Evolutionary conservation across 2,329 filamentous ascomycete species (phyloP).

Genomic region (Hypoxylon sp.): DNA sequence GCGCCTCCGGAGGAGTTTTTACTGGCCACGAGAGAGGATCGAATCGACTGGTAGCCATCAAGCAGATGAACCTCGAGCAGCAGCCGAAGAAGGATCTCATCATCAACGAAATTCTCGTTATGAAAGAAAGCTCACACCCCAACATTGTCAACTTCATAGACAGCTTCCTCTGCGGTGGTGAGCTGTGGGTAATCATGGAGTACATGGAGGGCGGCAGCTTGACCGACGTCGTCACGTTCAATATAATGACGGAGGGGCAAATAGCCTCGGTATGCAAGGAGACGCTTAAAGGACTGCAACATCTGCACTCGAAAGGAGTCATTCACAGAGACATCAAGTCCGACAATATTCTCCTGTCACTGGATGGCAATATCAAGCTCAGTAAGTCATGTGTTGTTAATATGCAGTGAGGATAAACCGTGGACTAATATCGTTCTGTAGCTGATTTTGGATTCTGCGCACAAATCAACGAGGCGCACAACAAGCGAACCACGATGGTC

Average conservation of each 20-base stretch:
- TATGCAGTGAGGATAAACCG: background rate
- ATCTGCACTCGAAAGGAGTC: slow-evolving; percentile 95
- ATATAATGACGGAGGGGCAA: slow-evolving; percentile 98
- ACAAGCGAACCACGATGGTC: slow-evolving; percentile 98
- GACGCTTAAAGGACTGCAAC: slow-evolving; percentile 89
- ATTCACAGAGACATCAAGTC: slow-evolving; percentile 99
- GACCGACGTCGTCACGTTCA: slow-evolving; percentile 98
- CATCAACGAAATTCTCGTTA: slow-evolving; percentile 98
- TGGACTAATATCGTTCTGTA: slow-evolving; percentile 48
- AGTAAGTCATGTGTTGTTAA: slow-evolving; percentile 65
- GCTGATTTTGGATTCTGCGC: slow-evolving; percentile 99
- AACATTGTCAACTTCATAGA: slow-evolving; percentile 99
- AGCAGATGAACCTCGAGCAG: slow-evolving; percentile 99
- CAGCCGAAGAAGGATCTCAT: slow-evolving; percentile 99
- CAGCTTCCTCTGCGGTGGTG: slow-evolving; percentile 87
- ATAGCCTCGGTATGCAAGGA: slow-evolving; percentile 96
- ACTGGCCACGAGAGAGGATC: slow-evolving; percentile 86
- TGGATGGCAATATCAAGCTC: slow-evolving; percentile 96
- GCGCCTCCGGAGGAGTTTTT: slow-evolving; percentile 94
- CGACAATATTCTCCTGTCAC: slow-evolving; percentile 92
- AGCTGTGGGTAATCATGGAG: slow-evolving; percentile 99
- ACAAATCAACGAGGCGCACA: slow-evolving; percentile 95
- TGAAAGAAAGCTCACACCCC: slow-evolving; percentile 98
- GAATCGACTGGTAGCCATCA: slow-evolving; percentile 93
- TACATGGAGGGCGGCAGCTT: slow-evolving; percentile 99